Conservation (phyloP, 495 filamentous ascomycete genomes). For the Penicillium maclennaniae region DNA sequence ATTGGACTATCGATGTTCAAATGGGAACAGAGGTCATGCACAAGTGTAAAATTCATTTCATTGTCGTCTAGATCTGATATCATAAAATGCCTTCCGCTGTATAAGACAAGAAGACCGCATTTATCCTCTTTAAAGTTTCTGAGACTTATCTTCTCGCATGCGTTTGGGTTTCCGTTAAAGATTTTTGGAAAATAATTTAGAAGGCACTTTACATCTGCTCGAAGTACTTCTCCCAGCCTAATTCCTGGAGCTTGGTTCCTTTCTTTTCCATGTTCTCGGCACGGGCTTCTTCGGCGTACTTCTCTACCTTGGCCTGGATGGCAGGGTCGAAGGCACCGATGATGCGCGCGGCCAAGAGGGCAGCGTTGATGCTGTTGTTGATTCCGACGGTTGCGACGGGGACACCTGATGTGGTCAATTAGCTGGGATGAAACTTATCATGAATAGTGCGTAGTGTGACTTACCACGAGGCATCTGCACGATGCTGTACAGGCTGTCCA, state of each 20-base stretch:
- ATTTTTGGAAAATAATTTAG: background rate
- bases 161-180: background rate
- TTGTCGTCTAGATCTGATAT: conserved; percentile 22
- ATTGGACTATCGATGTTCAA: background rate
- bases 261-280: conserved; percentile 57
- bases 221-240: conserved; percentile 70
- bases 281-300: conserved; percentile 68
- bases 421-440: background rate
- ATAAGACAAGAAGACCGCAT: conserved; percentile 5
- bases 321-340: conserved; percentile 63
- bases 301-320: conserved; percentile 57
- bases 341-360: conserved; percentile 81
- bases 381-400: conserved; percentile 89
- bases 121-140: conserved; percentile 3
- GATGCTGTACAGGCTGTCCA: conserved; percentile 86
- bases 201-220: conserved; percentile 47
- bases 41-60: conserved; percentile 16
- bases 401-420: conserved; percentile 50
- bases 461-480: conserved; percentile 83
- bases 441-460: conserved; percentile 1
- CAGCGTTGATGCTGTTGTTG: conserved; percentile 91
- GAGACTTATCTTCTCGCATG: background rate
- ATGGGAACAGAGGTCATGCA: background rate
- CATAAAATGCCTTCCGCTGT: conserved; percentile 12
- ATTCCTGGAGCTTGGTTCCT: conserved; percentile 44